phyloP scores from a whole-genome alignment of 1,284 basidiomycete genomes.

The Termitomyces sp. region DNA sequence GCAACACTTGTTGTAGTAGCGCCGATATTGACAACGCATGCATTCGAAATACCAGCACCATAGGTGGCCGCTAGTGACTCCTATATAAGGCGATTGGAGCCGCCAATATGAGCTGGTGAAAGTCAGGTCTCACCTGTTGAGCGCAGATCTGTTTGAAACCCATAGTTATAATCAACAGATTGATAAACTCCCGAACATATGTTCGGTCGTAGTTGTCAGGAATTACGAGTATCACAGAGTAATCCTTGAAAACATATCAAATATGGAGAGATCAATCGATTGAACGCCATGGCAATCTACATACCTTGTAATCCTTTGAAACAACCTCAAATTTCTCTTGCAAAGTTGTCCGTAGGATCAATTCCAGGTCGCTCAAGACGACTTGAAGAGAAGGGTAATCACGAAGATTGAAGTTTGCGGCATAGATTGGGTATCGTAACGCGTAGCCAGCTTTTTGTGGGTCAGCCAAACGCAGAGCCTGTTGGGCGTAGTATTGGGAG shows the following conservation, averaged over 20 bases:
- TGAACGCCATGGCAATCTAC: conserved; percentile 1
- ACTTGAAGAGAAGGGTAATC: conserved; percentile 72
- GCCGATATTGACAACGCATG: conserved; percentile 95
- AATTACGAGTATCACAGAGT: conserved; percentile 85
- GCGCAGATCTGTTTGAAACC: conserved; percentile 90
- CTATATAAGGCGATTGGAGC: conserved; percentile 33
- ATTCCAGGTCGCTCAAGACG: conserved; percentile 74
- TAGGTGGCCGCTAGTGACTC: conserved; percentile 93
- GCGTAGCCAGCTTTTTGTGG: conserved; percentile 63
- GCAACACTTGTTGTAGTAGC: conserved; percentile 82
- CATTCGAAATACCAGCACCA: conserved; percentile 90
- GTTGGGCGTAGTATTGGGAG: conserved; percentile 1
- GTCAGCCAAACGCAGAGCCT: conserved; percentile 73
- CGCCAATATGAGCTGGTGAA: not conserved
- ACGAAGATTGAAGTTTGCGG: conserved; percentile 72
- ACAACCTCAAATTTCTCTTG: conserved; percentile 59
- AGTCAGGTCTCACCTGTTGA: conserved; percentile 65
- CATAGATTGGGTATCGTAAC: conserved; percentile 75
- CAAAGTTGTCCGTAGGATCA: conserved; percentile 60
- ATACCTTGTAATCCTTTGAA: conserved; percentile 57
- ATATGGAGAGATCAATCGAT: not conserved
- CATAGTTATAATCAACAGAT: conserved; percentile 76
- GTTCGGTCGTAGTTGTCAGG: conserved; percentile 88
- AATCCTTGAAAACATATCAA: conserved; percentile 51
- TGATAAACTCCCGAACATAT: conserved; percentile 79